Base-by-base conservation (phyloP, 768 basidiomycete genomes). In the Collybia mongolica region DNA sequence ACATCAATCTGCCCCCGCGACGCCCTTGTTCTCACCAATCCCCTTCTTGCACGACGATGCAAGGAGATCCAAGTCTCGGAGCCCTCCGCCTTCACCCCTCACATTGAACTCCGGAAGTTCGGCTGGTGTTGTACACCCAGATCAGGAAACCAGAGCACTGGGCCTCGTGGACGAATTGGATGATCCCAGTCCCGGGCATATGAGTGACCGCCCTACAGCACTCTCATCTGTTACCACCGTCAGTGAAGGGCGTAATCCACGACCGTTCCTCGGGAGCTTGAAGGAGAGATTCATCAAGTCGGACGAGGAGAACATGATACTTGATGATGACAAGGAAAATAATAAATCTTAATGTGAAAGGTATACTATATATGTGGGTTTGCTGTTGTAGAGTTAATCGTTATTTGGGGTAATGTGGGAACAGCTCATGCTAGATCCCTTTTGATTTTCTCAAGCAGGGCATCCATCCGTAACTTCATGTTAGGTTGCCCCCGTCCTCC, bases 401-500 rank as follows among this genome's bases (percentile, higher is more conserved):
- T 46, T 19, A 24, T 48, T 22, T 35, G 38, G 46, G 51, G 48
- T 53, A 48, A 2, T 49, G 45, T 51, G 12, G 39, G 7, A 24
- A 48, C 7, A 50, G 28, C 40, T 65, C 64, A 82, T 47, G 69
- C 61, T 35, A 69, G 64, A 59, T 85, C 78, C 42, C 77, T 79
- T 65, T 90, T 88, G 56, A 96, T 93, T 68, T 87, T 86, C 65
- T 92, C 90, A 51, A 96, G 77, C 76, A 96, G 76, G 23, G 81
- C 84, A 54, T 83, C 82, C 91, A 96, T 95, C 44, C 92, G 84
- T 43, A 88, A 68, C 60, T 86, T 88, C 93, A 96, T 94, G 62
- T 77, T 71, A 18, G 79, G 76, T 47, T 80, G 76, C n/a, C 73
- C 76, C 52, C 71, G 65, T 37, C 74, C 71, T 55, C 63, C 67